Evolutionary conservation across 2,329 filamentous ascomycete genomes (phyloP), one percentile per base, ranked within the genome.

Genomic region (Ophiostoma sp.): DNA sequence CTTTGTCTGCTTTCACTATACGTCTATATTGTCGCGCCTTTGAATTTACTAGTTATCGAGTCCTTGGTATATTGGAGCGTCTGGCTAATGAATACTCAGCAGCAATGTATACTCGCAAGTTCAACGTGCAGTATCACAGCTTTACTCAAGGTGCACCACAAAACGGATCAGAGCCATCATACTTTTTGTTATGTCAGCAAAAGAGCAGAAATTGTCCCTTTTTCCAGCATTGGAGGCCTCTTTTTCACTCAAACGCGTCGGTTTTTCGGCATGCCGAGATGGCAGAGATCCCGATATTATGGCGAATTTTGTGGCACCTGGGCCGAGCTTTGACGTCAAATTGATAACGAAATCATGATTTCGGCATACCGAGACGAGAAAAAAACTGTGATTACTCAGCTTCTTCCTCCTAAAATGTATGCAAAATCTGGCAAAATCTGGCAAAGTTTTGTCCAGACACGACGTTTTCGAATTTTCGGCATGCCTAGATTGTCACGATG

Each of bases 401-500:
- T 4, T 55, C 27, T 55, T 27, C n/a, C 14, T 27, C 27, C 2
- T 27, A 27, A 27, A 27, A 27, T 27, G 27, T 27, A 27, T 27
- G 27, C 27, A 27, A 27, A 27, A 27, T 27, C 27, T 27, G 27
- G 18, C 27, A 14, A 12, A 40, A 4, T 40, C 11, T 40, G 55
- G 27, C 5, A 14, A 60, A 40, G 2, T 52, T 16, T 60, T 16
- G 40, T 44, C 47, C 38, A 64, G 18, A 40, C 63, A n/a, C 41
- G 27, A 9, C 49, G 9, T 55, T 55, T 55, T 55, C 49, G 49
- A 55, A 55, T 55, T 55, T 55, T 55, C 49, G 49, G 49, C 49
- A 55, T 55, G 49, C 49, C 49, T n/a, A 55, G 16, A 55, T 55
- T n/a, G 18, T 18, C 18, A n/a, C 12, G 49, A 27, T 27, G 8